Percentiles rank a stretch among this genome's conserved stretches.
Conservation (phyloP, 2,329 filamentous ascomycete species). For the Davidsoniella australis region DNA sequence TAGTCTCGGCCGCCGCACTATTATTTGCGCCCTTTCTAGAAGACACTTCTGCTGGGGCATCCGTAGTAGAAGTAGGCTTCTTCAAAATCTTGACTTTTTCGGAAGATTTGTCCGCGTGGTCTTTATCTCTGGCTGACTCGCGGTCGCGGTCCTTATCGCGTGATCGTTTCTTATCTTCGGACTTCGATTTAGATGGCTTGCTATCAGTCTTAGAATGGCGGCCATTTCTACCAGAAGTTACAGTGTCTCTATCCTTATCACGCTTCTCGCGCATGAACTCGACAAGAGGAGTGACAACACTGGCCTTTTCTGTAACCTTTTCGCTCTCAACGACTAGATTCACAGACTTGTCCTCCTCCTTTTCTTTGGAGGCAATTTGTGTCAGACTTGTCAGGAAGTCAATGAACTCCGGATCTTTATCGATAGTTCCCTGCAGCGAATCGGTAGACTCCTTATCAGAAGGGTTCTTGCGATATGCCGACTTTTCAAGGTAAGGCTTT, state of each 20-base stretch:
- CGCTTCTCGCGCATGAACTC: conserved; percentile 84
- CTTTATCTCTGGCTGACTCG: conserved; percentile 31
- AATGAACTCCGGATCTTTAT: conserved; percentile 92
- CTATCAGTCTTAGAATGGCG: conserved; percentile 41
- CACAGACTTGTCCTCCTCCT: conserved; percentile 25
- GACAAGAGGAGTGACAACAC: conserved; percentile 61
- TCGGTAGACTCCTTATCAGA: conserved; percentile 59
- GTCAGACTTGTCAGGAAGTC: conserved; percentile 66
- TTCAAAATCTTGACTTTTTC: conserved; percentile 47
- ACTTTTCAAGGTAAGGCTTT: conserved; percentile 64
- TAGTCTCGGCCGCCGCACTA: conserved; percentile 16
- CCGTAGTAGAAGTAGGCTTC: conserved; percentile 32
- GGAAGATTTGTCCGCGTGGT: conserved; percentile 33
- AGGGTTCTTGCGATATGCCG: conserved; percentile 70
- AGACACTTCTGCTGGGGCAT: conserved; percentile 22
- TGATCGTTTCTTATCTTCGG: conserved; percentile 24
- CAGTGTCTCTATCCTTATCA: conserved; percentile 43
- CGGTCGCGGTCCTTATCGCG: conserved; percentile 41
- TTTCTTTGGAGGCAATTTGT: conserved; percentile 31
- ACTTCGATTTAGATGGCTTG: conserved; percentile 31
- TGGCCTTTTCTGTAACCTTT: conserved; percentile 36
- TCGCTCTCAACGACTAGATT: conserved; percentile 25
- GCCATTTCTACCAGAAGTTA: conserved; percentile 28
- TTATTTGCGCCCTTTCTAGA: conserved; percentile 22
- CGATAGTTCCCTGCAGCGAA: conserved; percentile 80